Conservation (phyloP, 177 flowering plant species). For the Telopea speciosissima region DNA sequence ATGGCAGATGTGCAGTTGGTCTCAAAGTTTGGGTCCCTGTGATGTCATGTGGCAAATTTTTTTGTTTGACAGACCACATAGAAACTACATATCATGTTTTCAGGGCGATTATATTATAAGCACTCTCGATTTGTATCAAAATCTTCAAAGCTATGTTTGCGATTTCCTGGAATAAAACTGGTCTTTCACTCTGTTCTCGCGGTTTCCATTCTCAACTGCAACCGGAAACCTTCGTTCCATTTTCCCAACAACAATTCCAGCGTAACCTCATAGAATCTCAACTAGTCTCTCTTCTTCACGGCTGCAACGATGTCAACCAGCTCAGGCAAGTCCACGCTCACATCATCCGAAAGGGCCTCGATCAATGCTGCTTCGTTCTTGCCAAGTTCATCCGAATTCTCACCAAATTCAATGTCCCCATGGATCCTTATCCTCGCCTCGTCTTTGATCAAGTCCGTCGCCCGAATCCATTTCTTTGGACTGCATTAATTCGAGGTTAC, state of each 20-base stretch:
- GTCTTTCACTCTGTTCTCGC: not conserved
- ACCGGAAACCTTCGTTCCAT: slow-evolving; percentile 12
- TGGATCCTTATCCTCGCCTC: slow-evolving; percentile 35
- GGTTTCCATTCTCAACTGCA: not conserved
- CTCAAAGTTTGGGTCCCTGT: too few relatives aligned
- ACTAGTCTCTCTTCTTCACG: slow-evolving; percentile 35
- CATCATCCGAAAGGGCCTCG: slow-evolving; percentile 32
- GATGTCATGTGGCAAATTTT: too few relatives aligned
- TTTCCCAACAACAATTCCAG: slow-evolving; percentile 10
- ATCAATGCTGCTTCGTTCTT: slow-evolving; percentile 38
- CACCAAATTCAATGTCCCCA: slow-evolving; percentile 31
- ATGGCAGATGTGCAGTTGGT: too few relatives aligned
- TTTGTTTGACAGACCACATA: too few relatives aligned
- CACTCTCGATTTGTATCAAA: too few relatives aligned
- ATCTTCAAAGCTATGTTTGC: slow-evolving; percentile 1
- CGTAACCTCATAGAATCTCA: slow-evolving; percentile 25
- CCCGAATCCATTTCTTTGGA: slow-evolving; percentile 56
- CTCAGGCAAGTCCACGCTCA: slow-evolving; percentile 43
- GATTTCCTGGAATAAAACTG: slow-evolving; percentile 7
- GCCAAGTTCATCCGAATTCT: slow-evolving; percentile 48
- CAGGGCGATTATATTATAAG: too few relatives aligned
- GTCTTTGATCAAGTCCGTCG: slow-evolving; percentile 32
- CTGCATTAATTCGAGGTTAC: slow-evolving; percentile 54
- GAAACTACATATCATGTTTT: too few relatives aligned
- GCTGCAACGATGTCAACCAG: slow-evolving; percentile 30